Evolutionary conservation across 768 basidiomycete species (phyloP), one percentile per base, ranked within the genome.

Genomic region (Heimioporus sp.): DNA sequence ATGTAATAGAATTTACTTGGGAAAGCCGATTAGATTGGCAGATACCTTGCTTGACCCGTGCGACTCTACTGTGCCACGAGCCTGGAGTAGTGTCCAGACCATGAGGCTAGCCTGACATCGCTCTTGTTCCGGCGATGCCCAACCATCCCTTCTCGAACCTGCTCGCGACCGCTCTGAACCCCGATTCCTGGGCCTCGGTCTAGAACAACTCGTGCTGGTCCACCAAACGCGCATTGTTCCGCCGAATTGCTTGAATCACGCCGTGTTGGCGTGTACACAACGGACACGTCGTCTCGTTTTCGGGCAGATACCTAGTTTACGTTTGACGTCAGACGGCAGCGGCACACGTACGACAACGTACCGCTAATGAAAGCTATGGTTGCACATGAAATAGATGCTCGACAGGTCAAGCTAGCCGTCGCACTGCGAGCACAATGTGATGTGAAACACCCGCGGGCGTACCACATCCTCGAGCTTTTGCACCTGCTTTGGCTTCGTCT

Each of bases 341-440:
- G n/a, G 47, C 48, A 70, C 12, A 20, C 9, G 16, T 7, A 24
- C 4, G 32, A 45, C 5, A 16, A 65, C 71, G 40, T 48, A 91
- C 92, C 94, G 79, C 65, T 96, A 92, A 66, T 99, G 97, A 73
- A 92, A 98, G 54, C 91, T 93, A 66, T 98, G 97, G 62, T 87
- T 86, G 70, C 96, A 99, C 96, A 98, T 97, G 65, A 98, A 98
- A 69, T 98, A 95, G 7, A 98, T 79, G 57, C 83, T 88, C 0
- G 97, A 96, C 10, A 98, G 80, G 66, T 98, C 95, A 53, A 98
- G 81, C 60, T 90, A 91, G 1, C 87, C 91, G 15, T 85, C 80
- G 67, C 97, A 98, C 5, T 86, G 80, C 19, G 95, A 87, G 68
- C 97, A 98, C 38, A 93, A 78, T 9, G 94, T 95, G 54, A 96